phyloP scores from a whole-genome alignment of 106 monocot species.

The Cymbidium sinense region DNA sequence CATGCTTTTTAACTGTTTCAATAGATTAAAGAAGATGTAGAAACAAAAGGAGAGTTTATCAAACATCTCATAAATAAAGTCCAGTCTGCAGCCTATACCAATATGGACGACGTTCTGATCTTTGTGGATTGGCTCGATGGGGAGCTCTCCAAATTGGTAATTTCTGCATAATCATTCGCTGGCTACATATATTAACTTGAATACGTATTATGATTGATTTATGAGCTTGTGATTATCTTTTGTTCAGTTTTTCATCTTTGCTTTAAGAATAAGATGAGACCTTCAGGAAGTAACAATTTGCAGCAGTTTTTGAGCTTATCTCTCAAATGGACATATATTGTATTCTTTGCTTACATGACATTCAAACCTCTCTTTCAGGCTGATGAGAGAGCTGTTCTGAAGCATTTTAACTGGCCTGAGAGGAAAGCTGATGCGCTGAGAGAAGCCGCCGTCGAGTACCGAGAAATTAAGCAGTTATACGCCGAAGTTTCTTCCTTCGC shows the following conservation, averaged over 20 bases:
- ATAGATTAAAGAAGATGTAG: slow-evolving; percentile 87
- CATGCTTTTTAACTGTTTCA: slow-evolving; percentile 1
- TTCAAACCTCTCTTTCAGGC: slow-evolving; percentile 29
- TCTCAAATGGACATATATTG: no score
- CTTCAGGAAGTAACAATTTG: no score
- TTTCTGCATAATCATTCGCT: background rate
- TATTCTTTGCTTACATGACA: background rate
- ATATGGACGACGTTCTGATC: slow-evolving; percentile 60
- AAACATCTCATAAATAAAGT: slow-evolving; percentile 62
- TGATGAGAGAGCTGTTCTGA: slow-evolving; percentile 91
- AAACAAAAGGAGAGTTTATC: slow-evolving; percentile 70
- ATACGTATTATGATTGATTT: background rate
- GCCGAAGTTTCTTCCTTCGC: slow-evolving; percentile 37
- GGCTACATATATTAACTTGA: background rate
- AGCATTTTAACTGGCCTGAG: slow-evolving; percentile 95
- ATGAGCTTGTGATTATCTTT: background rate
- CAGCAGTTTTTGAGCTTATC: no score
- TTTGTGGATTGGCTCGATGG: slow-evolving; percentile 91
- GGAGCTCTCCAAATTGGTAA: slow-evolving; percentile 81
- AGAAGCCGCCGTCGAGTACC: slow-evolving; percentile 80
- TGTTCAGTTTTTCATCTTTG: no score
- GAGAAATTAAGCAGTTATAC: slow-evolving; percentile 50
- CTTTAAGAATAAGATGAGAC: no score
- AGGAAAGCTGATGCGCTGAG: slow-evolving; percentile 81
- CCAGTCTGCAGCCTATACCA: slow-evolving; percentile 29